Conservation (phyloP, 2,329 filamentous ascomycete species). For the Leptographium radiaticola region DNA sequence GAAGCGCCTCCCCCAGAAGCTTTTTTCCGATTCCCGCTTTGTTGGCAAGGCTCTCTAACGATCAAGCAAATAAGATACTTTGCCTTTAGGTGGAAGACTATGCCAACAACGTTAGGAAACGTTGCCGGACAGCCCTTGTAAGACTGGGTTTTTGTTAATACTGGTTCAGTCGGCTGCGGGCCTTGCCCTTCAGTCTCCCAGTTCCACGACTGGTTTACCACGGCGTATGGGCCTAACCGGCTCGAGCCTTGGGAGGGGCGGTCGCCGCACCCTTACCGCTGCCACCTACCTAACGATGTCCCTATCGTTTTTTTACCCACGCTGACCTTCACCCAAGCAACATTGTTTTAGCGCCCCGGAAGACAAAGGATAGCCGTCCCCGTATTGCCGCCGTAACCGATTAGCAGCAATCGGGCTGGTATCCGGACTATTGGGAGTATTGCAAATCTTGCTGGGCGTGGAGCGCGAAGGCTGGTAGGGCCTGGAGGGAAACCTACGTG, state of each 20-base stretch:
- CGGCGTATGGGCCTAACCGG: neutral
- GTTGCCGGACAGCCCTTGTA: slow-evolving; percentile 4
- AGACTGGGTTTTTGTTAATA: slow-evolving; percentile 12
- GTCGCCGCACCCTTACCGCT: slow-evolving; percentile 12
- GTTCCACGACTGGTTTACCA: slow-evolving; percentile 16
- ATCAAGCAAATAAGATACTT: neutral
- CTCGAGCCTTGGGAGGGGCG: neutral
- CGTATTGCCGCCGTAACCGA: slow-evolving; percentile 18
- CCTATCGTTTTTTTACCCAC: slow-evolving; percentile 21
- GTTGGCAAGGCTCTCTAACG: neutral
- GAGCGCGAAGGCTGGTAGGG: neutral
- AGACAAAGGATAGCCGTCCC: slow-evolving; percentile 6
- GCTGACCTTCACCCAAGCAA: slow-evolving; percentile 20
- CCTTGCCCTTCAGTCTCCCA: slow-evolving; percentile 12
- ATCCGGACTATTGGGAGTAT: slow-evolving; percentile 22
- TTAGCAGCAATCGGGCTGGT: slow-evolving; percentile 22
- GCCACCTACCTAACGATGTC: slow-evolving; percentile 15
- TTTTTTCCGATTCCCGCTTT: slow-evolving; percentile 5
- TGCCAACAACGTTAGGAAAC: slow-evolving; percentile 1
- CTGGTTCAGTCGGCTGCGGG: slow-evolving; percentile 9
- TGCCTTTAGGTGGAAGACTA: neutral
- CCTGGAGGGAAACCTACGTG: neutral
- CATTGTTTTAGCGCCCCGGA: slow-evolving; percentile 16
- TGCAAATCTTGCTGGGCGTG: slow-evolving; percentile 14
- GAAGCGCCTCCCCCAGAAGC: slow-evolving; percentile 6